Base-by-base conservation (phyloP, 2,329 filamentous ascomycete species). In the Cladosporium sp. region DNA sequence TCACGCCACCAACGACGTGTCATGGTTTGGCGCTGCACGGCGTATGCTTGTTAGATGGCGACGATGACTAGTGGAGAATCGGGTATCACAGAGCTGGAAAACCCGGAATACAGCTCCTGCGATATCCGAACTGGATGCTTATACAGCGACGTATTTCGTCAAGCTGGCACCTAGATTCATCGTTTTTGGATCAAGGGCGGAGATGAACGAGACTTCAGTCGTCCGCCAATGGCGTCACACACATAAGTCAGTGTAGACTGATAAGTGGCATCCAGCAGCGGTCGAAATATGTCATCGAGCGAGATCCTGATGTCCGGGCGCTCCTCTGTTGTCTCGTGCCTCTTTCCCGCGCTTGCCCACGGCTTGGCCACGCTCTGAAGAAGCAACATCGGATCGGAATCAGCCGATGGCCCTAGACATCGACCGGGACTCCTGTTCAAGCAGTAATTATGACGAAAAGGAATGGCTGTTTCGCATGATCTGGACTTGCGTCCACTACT, bases 361-460 rank as follows among this genome's bases (percentile, higher is more conserved):
- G 45, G 15, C 28, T 48, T 7, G 45, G 34, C 28, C 28, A 22
- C 10, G 10, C 5, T 52, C 19, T 52, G 15, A 39, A 40, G 35
- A 40, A 52, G 22, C 35, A 35, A 12, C 15, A 35, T 48, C 45
- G 28, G 45, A 53, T 42, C 50, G 50, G 37, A 32, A 8, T 17
- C 37, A 53, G 37, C 37, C 50, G 36, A 53, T 32, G 25, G 17
- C 34, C n/a, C 17, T 24, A 25, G 9, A 5, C 22, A 52, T n/a
- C 36, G 25, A 42, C 24, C 36, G 25, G 24, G 24, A 25, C 22
- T n/a, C 9, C 17, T 17, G 19, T 32, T 20, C 44, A 20, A 20
- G 20, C 17, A 25, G 37, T 37, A 32, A 53, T 22, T 17, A 53
- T 53, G 50, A 53, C 50, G 50, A 44, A 19, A 44, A 17, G n/a